Conservation (phyloP, 192 early-diverging fungal genomes). For the Piromyces finnis region DNA sequence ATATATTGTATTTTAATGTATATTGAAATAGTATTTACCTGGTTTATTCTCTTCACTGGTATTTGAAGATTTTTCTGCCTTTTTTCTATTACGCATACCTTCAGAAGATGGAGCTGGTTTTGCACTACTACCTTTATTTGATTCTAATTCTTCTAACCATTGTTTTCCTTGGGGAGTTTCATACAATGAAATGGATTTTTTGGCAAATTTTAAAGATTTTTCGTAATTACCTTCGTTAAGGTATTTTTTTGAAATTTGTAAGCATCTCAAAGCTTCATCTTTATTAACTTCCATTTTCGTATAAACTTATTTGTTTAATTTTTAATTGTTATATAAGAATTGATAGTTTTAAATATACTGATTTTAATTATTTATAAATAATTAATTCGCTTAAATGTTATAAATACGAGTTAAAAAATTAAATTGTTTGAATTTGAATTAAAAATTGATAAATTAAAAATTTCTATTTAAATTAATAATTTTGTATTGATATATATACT, state of each 20-base stretch:
- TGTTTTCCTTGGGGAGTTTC: constrained; percentile 44
- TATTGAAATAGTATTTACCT: constrained; percentile 3
- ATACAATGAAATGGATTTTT: constrained; percentile 61
- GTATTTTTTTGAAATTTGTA: constrained; percentile 58
- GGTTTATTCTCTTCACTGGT: constrained; percentile 4
- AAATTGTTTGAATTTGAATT: too few species aligned
- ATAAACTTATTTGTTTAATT: too few species aligned
- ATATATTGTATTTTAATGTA: too few species aligned
- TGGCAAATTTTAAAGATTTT: constrained; percentile 62
- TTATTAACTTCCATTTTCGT: constrained; percentile 58
- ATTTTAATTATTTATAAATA: too few species aligned
- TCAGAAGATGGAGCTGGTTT: background rate
- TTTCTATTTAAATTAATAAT: too few species aligned
- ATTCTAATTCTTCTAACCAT: constrained; percentile 13
- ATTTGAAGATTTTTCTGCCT: constrained; percentile 1
- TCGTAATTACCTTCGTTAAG: constrained; percentile 41
- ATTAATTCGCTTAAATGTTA: too few species aligned
- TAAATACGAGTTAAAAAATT: too few species aligned
- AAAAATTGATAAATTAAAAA: too few species aligned
- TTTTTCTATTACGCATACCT: constrained; percentile 3
- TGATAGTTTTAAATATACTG: too few species aligned
- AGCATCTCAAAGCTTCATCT: constrained; percentile 66
- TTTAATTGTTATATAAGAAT: too few species aligned
- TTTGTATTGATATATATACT: too few species aligned
- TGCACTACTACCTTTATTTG: constrained; percentile 8